phyloP scores from a whole-genome alignment of 345 rosid species.

The Populus alba region DNA sequence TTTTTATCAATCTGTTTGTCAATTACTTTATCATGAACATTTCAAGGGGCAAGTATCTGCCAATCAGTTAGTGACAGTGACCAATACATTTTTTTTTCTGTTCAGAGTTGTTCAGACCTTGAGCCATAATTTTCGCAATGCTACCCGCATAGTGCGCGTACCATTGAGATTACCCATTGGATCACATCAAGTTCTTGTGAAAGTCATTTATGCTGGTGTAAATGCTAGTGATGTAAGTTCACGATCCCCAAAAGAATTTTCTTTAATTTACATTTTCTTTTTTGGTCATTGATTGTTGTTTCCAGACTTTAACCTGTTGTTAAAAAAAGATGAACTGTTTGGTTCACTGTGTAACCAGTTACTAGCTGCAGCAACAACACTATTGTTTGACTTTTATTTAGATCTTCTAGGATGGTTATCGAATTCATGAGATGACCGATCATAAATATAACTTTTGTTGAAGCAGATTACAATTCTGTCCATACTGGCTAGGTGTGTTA shows the following conservation, averaged over 20 bases:
- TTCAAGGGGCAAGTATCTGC: neutral
- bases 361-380: neutral
- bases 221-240: conserved; percentile 99
- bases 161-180: conserved; percentile 62
- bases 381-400: neutral
- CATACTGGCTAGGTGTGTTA: neutral
- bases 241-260: conserved; percentile 10
- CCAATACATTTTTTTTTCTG: conserved; percentile 18
- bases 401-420: neutral
- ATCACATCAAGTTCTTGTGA: conserved; percentile 71
- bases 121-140: conserved; percentile 81
- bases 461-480: neutral
- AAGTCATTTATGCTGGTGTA: conserved; percentile 89
- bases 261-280: neutral
- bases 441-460: neutral
- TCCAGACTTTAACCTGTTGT: too few species aligned
- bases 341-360: neutral
- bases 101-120: conserved; percentile 85
- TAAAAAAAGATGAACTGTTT: conserved; percentile 4
- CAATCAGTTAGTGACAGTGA: neutral
- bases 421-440: neutral
- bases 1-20: neutral
- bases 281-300: neutral
- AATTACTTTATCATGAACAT: neutral
- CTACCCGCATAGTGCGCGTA: conserved; percentile 54